Percentiles rank a stretch among this genome's conserved stretches.
phyloP scores from a whole-genome alignment of 2,329 filamentous ascomycete species.

The Leptosphaerulina australis region DNA sequence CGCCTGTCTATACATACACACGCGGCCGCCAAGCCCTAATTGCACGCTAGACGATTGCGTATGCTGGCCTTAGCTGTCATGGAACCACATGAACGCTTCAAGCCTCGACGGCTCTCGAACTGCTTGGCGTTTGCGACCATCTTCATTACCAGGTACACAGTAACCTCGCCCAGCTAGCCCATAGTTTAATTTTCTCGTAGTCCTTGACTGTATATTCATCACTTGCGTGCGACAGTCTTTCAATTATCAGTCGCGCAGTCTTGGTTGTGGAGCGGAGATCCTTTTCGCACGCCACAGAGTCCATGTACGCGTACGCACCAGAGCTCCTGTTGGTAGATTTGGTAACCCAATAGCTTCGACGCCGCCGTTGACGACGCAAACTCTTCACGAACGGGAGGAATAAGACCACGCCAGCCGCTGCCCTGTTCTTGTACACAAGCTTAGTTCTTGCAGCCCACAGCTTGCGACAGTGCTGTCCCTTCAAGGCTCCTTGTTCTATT shows the following conservation, averaged over 20 bases:
- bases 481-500: neutral
- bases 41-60: constrained; percentile 19
- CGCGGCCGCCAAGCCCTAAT: constrained; percentile 13
- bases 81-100: constrained; percentile 6
- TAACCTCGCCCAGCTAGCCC: neutral
- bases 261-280: constrained; percentile 8
- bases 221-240: constrained; percentile 6
- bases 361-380: constrained; percentile 4
- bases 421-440: constrained; percentile 6
- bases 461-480: constrained; percentile 5
- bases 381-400: constrained; percentile 10
- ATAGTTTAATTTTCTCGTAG: constrained; percentile 1
- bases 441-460: neutral
- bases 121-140: neutral
- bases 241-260: constrained; percentile 1
- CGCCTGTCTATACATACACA: neutral
- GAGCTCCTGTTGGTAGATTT: constrained; percentile 1
- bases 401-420: constrained; percentile 10
- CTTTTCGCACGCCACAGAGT: constrained; percentile 10
- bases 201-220: constrained; percentile 1
- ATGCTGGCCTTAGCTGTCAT: constrained; percentile 9
- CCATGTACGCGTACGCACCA: constrained; percentile 18
- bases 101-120: constrained; percentile 11
- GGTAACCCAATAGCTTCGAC: constrained; percentile 13
- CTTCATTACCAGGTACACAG: neutral